Evolutionary conservation across 2,329 filamentous ascomycete species (phyloP).

Genomic region (Eutypella sp.): DNA sequence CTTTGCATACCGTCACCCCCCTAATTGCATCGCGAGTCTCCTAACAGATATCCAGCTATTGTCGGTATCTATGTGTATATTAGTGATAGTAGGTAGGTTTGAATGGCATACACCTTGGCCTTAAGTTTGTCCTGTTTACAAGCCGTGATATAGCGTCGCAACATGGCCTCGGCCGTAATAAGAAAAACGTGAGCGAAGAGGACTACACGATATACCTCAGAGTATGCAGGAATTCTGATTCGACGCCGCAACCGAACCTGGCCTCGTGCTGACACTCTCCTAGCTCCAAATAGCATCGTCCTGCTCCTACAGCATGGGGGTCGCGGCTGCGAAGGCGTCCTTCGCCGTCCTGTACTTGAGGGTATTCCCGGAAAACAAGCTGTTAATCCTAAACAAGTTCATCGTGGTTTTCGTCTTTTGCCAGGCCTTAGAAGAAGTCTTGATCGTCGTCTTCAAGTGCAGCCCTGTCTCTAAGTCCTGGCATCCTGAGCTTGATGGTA

Average conservation of each 20-base stretch:
- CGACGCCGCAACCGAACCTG: neutral
- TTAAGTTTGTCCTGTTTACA: neutral
- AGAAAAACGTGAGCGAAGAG: constrained; percentile 8
- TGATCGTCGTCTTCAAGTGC: constrained; percentile 24
- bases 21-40: too few relatives aligned
- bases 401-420: constrained; percentile 22
- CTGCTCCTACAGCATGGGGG: constrained; percentile 23
- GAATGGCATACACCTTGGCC: too few relatives aligned
- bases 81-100: neutral
- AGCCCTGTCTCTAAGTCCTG: constrained; percentile 23
- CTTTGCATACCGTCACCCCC: too few relatives aligned
- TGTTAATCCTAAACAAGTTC: constrained; percentile 23
- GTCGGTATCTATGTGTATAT: neutral
- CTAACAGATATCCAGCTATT: neutral
- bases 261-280: neutral
- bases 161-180: constrained; percentile 9
- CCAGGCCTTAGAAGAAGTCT: constrained; percentile 26
- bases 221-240: constrained; percentile 1
- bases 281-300: constrained; percentile 19
- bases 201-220: constrained; percentile 9
- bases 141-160: constrained; percentile 3
- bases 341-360: constrained; percentile 28
- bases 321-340: constrained; percentile 26
- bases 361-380: constrained; percentile 21
- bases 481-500: constrained; percentile 14